These are phyloP conservation scores for Ilex aquifolium DNA, from an alignment of 257 asterid genomes.

Conservation along the genomic window DNA sequence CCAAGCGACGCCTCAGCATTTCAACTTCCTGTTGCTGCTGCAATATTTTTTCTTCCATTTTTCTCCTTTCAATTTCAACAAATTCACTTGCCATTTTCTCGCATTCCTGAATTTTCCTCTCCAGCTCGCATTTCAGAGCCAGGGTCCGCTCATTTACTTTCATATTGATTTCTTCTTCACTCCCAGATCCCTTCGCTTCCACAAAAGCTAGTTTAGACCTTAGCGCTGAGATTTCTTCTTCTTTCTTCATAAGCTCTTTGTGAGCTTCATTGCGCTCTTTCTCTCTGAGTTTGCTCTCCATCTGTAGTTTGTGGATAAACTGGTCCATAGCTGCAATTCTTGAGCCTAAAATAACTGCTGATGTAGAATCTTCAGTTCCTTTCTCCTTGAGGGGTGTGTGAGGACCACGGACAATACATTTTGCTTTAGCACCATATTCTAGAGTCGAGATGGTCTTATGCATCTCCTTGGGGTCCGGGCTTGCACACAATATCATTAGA, in stretches of 20 bases:
- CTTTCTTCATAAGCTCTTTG: conserved; percentile 53
- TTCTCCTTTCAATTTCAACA: conserved; percentile 65
- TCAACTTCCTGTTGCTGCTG: conserved; percentile 69
- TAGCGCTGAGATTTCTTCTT: conserved; percentile 55
- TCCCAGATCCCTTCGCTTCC: conserved; percentile 28
- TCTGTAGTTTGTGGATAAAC: conserved; percentile 68
- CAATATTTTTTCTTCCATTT: conserved; percentile 58
- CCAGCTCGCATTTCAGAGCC: conserved; percentile 46
- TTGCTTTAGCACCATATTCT: conserved; percentile 95
- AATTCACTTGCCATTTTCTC: conserved; percentile 55
- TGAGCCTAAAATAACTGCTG: conserved; percentile 62
- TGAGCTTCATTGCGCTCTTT: conserved; percentile 61
- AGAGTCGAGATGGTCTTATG: conserved; percentile 89
- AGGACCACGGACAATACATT: conserved; percentile 84
- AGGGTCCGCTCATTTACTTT: conserved; percentile 49
- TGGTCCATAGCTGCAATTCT: conserved; percentile 79
- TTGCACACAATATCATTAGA: conserved; percentile 86
- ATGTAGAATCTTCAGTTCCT: conserved; percentile 67
- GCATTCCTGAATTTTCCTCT: conserved; percentile 56
- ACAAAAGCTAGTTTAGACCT: conserved; percentile 49
- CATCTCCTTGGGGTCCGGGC: conserved; percentile 90
- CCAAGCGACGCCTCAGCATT: conserved; percentile 59
- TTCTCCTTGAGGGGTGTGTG: conserved; percentile 70
- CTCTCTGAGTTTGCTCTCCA: conserved; percentile 62
- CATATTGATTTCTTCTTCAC: conserved; percentile 51